Evolutionary conservation across 2,329 filamentous ascomycete species (phyloP), one percentile per base, ranked within the genome.

Genomic region (Thelonectria discophora): DNA sequence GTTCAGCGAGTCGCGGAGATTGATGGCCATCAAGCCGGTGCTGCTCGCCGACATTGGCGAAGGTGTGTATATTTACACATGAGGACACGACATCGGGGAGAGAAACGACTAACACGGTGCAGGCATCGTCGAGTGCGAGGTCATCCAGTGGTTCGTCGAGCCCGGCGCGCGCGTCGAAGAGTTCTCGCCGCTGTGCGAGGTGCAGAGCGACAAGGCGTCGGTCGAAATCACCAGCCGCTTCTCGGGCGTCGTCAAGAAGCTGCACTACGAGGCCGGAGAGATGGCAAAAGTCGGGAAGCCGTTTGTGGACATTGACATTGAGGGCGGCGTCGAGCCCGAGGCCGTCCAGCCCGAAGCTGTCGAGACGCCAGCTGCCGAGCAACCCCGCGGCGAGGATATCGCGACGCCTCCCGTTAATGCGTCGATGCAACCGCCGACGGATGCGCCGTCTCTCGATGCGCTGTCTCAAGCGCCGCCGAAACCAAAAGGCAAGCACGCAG

Each of bases 71-170:
- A 17, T 3, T 15, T 34, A 12, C 17, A 20, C n/a, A 13, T 6
- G 24, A n/a, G 20, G 15, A 18, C 17, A 17, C 7, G 6, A n/a
- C 24, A 17, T 13, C 27, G n/a, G 15, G n/a, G 17, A 21, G n/a
- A 32, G 49, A 20, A 40, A 39, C 15, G 18, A 61, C 67, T 70
- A 58, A 72, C 57, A 58, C 20, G 12, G 39, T 3, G 43, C 70
- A 95, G 95, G 95, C 57, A 99, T 98, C 73, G 94, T 95, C 75
- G 95, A 99, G 80, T 97, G 95, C 74, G 95, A 99, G 79, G 92
- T 99, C 73, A 98, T 98, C 73, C 95, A 99, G 82, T 99, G 95
- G 95, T 99, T 98, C 76, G 94, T 99, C 68, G 91, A 97, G 79
- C 93, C 96, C 51, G 94, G 94, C 60, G 95, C 95, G 37, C 89